phyloP scores from a whole-genome alignment of 75 land plant genomes.

The Pseudotsuga menziesii region DNA sequence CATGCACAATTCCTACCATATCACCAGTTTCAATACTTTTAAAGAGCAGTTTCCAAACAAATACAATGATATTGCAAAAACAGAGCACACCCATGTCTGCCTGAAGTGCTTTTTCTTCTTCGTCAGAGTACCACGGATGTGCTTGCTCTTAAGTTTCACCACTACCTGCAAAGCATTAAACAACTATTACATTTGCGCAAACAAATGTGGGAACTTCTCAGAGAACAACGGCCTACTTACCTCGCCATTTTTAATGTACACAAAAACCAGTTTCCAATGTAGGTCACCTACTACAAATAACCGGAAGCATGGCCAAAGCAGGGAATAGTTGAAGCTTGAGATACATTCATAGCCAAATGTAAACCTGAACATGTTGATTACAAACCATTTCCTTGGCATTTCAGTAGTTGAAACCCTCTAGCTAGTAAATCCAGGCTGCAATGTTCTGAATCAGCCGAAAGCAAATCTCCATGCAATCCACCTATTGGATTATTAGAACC shows the following conservation, averaged over 20 bases:
- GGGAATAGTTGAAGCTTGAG: background rate
- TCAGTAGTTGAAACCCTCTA: constrained; percentile 76
- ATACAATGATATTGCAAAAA: background rate
- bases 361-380: background rate
- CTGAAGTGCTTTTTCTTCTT: constrained; percentile 93
- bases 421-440: constrained; percentile 72
- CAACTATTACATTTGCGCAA: no score
- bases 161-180: constrained; percentile 43
- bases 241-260: constrained; percentile 80
- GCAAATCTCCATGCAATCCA: constrained; percentile 54
- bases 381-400: constrained; percentile 80
- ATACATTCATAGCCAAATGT: background rate
- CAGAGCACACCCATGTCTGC: constrained; percentile 13
- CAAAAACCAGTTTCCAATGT: constrained; percentile 88
- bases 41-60: background rate
- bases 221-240: constrained; percentile 18
- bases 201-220: no score
- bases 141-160: constrained; percentile 82
- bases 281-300: constrained; percentile 68
- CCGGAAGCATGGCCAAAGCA: background rate
- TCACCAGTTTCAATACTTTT: background rate
- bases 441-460: constrained; percentile 56
- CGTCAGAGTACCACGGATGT: constrained; percentile 78
- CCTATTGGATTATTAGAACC: background rate
- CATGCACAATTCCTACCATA: constrained; percentile 60